Conservation (phyloP, 163 green algal genomes). For the Smithsoniella earleae region DNA sequence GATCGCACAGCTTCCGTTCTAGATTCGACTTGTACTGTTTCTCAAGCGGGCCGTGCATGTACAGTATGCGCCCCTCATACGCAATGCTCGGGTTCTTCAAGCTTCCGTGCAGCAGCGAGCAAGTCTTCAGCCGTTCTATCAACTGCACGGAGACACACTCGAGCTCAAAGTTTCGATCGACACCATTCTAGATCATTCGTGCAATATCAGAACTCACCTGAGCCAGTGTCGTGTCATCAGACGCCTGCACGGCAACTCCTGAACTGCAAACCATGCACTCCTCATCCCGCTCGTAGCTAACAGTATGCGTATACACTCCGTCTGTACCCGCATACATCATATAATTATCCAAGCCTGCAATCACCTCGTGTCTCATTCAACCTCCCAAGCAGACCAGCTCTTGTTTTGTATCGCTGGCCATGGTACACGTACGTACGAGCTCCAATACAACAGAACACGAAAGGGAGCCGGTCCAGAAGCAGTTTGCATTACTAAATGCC, state of each 20-base stretch:
- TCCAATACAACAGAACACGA: no score
- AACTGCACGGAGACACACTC: constrained; percentile 53
- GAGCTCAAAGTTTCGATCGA: no score
- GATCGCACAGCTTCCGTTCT: constrained; percentile 49
- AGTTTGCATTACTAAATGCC: no score
- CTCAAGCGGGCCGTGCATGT: constrained; percentile 80
- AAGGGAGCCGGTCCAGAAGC: no score
- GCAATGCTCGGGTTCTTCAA: constrained; percentile 66
- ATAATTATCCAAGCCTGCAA: constrained; percentile 88
- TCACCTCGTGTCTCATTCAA: no score
- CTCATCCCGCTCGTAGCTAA: constrained; percentile 77
- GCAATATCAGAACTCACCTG: constrained; percentile 45
- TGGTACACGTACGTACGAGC: no score
- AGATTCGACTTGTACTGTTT: constrained; percentile 77
- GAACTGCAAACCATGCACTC: constrained; percentile 81
- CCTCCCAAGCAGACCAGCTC: no score
- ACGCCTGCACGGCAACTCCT: constrained; percentile 60
- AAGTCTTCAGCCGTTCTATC: constrained; percentile 61
- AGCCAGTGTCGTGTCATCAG: constrained; percentile 54
- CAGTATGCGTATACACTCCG: constrained; percentile 89
- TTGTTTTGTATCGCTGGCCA: no score
- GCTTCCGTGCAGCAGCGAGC: constrained; percentile 50
- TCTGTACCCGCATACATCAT: constrained; percentile 95
- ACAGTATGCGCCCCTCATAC: constrained; percentile 68
- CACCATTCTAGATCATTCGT: no score